Evolutionary conservation across 441 rosid species (phyloP).

Genomic region (Viola pubescens): DNA sequence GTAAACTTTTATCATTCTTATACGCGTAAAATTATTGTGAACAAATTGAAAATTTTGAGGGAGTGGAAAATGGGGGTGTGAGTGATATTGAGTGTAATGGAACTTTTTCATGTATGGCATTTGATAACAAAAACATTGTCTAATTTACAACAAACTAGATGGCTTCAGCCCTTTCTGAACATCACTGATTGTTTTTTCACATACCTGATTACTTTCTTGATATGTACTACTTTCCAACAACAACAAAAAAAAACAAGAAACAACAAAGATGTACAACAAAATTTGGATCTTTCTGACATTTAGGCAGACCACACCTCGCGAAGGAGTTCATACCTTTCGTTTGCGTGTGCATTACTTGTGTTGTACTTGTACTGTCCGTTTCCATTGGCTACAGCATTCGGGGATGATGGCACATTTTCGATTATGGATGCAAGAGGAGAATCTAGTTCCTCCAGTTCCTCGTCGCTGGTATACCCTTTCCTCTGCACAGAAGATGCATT

Average conservation of each 20-base stretch:
- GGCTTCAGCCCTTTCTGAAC: not conserved
- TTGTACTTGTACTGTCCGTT: conserved; percentile 26
- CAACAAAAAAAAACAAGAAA: not conserved
- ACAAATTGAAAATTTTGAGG: no score
- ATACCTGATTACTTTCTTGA: not conserved
- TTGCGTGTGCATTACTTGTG: conserved; percentile 17
- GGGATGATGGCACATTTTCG: conserved; percentile 32
- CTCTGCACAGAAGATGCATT: conserved; percentile 51
- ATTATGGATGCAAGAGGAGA: conserved; percentile 58
- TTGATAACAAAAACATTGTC: not conserved
- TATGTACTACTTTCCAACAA: not conserved
- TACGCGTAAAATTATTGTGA: no score
- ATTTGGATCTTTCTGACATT: not conserved
- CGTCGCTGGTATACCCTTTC: conserved; percentile 86
- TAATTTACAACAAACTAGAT: conserved; percentile 9
- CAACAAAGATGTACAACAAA: not conserved
- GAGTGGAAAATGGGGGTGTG: no score
- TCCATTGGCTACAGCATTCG: conserved; percentile 22
- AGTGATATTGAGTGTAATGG: no score
- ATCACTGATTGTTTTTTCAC: not conserved
- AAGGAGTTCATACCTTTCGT: conserved; percentile 69
- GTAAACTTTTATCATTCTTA: no score
- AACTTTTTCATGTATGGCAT: not conserved
- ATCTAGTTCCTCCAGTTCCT: conserved; percentile 74
- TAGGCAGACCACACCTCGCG: conserved; percentile 64